Conservation (phyloP, 805 yeast species). For the Candida andamanensis region DNA sequence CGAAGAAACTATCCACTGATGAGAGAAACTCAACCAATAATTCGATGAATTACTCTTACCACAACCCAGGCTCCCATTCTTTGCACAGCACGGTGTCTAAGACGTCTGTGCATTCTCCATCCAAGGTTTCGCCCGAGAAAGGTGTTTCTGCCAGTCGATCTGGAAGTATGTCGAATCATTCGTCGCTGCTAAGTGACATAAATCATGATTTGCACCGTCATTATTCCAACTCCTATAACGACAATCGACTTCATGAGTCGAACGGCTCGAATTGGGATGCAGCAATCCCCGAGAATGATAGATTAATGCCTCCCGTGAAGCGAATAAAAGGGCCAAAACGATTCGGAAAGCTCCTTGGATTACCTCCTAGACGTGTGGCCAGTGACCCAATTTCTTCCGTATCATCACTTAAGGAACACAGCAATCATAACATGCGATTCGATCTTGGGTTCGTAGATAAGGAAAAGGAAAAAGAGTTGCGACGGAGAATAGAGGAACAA, state of each 20-base stretch:
- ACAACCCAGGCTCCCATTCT: too few species aligned
- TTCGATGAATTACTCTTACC: not conserved
- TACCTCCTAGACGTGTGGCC: slow-evolving; percentile 41
- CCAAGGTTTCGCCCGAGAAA: not conserved
- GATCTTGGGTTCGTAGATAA: slow-evolving; percentile 8
- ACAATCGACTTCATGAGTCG: not conserved
- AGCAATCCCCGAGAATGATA: slow-evolving; percentile 1
- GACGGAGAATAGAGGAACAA: slow-evolving; percentile 23
- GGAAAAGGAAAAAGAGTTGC: slow-evolving; percentile 19
- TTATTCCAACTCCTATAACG: too few species aligned
- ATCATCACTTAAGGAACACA: not conserved
- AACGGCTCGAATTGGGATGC: not conserved
- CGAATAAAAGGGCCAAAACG: slow-evolving; percentile 32
- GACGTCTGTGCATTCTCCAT: not conserved
- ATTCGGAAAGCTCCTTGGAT: slow-evolving; percentile 40
- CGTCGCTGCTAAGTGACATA: not conserved
- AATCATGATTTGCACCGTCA: too few species aligned
- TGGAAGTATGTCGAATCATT: not conserved
- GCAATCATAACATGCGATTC: not conserved
- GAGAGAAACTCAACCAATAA: too few species aligned
- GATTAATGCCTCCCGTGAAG: slow-evolving; percentile 16
- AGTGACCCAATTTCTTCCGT: not conserved
- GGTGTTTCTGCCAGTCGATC: too few species aligned
- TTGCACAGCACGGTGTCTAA: not conserved
- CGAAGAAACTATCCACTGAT: not conserved